Conservation (phyloP, 2,329 filamentous ascomycete species). For the Colletotrichum melonis region DNA sequence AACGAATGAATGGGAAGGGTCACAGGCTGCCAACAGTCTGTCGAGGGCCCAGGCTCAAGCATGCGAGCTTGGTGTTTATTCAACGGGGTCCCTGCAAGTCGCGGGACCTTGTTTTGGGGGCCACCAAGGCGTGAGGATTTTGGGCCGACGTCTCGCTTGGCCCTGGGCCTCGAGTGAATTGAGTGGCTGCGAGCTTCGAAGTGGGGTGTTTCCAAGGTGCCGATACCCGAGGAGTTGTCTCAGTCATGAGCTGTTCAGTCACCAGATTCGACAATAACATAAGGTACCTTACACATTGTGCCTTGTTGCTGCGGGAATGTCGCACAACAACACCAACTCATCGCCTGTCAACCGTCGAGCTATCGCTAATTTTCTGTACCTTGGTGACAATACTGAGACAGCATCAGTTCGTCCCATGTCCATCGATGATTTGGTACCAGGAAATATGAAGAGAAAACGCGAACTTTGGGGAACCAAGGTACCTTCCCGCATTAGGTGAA, state of each 20-base stretch:
- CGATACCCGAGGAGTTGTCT: slow-evolving; percentile 27
- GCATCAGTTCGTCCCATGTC: not conserved
- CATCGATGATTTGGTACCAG: not conserved
- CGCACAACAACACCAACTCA: not conserved
- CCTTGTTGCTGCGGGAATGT: not conserved
- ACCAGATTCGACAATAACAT: not conserved
- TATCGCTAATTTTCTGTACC: no score
- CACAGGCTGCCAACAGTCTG: no score
- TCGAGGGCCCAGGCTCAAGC: no score
- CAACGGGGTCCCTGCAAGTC: not conserved
- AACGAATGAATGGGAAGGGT: no score
- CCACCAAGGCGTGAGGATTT: not conserved
- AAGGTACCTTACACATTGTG: not conserved
- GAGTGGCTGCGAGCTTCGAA: not conserved
- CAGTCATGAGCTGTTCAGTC: not conserved
- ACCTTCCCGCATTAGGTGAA: no score
- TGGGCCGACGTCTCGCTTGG: not conserved
- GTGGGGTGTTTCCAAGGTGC: slow-evolving; percentile 14
- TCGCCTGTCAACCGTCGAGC: not conserved
- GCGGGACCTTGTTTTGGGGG: not conserved
- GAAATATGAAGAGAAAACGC: no score
- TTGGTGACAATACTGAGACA: not conserved
- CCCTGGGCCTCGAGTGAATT: not conserved
- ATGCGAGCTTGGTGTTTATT: not conserved
- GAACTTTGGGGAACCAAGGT: not conserved